phyloP scores from a whole-genome alignment of 1,284 basidiomycete genomes.

The Ustilago bromivora region DNA sequence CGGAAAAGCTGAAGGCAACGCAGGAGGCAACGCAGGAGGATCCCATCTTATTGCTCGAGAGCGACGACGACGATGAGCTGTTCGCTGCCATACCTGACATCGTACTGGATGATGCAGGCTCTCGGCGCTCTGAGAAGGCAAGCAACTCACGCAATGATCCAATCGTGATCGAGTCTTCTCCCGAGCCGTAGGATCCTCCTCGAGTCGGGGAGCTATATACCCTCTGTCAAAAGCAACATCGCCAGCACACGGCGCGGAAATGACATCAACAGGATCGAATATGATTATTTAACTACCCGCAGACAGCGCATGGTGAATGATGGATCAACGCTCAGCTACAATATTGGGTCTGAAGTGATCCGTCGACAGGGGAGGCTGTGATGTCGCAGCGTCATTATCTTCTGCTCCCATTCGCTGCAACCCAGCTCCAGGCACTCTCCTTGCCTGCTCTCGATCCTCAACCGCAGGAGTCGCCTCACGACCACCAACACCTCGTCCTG shows the following conservation, averaged over 20 bases:
- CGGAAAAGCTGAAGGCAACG: slow-evolving; percentile 2
- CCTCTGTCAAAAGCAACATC: neutral
- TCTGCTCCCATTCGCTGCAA: slow-evolving; percentile 15
- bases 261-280: neutral
- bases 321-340: slow-evolving; percentile 17
- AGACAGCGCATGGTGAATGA: neutral
- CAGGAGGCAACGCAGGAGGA: slow-evolving; percentile 19
- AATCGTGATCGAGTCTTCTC: slow-evolving; percentile 48
- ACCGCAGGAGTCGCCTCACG: slow-evolving; percentile 44
- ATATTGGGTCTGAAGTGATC: neutral
- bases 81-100: slow-evolving; percentile 12
- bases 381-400: neutral
- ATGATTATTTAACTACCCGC: too few species aligned
- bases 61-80: slow-evolving; percentile 42
- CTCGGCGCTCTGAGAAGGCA: neutral
- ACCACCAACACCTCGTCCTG: slow-evolving; percentile 48
- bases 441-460: slow-evolving; percentile 52
- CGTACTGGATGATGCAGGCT: neutral
- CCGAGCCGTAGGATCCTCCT: slow-evolving; percentile 20
- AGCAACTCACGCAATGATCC: slow-evolving; percentile 23
- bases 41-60: slow-evolving; percentile 36
- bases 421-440: slow-evolving; percentile 43
- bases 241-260: neutral
- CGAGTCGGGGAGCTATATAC: neutral
- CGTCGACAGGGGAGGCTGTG: neutral